Conservation (phyloP, 164 flowering plant species). For the Vitis cinerea region DNA sequence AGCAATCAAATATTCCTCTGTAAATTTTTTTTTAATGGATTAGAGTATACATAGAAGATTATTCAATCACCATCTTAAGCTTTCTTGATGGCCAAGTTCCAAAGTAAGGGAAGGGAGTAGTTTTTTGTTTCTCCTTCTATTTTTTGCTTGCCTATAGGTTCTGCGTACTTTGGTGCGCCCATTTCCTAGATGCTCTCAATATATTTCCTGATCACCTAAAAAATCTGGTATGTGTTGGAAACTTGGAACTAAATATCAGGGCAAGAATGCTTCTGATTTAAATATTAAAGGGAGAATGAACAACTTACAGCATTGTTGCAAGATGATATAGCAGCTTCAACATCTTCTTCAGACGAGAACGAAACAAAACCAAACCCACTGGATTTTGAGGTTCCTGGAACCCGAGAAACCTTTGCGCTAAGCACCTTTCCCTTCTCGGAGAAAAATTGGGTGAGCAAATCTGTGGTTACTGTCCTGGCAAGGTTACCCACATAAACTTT, state of each 20-base stretch:
- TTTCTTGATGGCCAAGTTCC: no score
- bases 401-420: constrained; percentile 77
- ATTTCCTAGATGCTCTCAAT: no score
- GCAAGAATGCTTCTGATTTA: background rate
- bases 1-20: no score
- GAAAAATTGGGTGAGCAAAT: constrained; percentile 59
- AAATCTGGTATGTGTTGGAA: background rate
- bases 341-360: constrained; percentile 87
- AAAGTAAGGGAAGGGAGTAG: no score
- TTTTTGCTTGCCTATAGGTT: no score
- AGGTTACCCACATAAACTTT: constrained; percentile 99
- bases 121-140: no score
- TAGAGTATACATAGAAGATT: no score
- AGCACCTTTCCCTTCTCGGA: constrained; percentile 84
- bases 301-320: constrained; percentile 75
- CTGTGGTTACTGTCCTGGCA: constrained; percentile 81
- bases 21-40: no score
- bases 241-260: background rate
- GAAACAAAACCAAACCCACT: constrained; percentile 89
- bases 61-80: no score
- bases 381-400: constrained; percentile 88
- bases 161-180: no score
- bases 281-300: background rate
- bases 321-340: constrained; percentile 77
- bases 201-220: no score